Percentiles rank a stretch among this genome's conserved stretches.
Conservation (phyloP, 2,329 filamentous ascomycete genomes). For the Colletotrichum sp. region DNA sequence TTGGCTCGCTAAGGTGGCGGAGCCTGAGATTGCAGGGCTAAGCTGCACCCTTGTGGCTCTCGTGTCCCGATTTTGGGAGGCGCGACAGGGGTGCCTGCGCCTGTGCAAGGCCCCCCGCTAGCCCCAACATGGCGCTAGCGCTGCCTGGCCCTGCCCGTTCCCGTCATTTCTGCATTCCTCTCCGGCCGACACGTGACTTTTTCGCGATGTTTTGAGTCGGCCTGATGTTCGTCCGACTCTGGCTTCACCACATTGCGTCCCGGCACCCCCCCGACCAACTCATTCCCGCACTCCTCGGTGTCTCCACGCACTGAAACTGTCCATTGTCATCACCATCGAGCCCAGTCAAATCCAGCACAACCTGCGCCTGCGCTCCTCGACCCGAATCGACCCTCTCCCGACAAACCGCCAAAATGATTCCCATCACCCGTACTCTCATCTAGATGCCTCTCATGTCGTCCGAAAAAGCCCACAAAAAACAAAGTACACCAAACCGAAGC, state of each 20-base stretch:
- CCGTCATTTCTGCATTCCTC: constrained; percentile 7
- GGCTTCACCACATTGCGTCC: constrained; percentile 18
- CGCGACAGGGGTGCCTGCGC: not conserved
- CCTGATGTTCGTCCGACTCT: constrained; percentile 14
- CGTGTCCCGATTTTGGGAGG: constrained; percentile 10
- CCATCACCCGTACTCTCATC: not conserved
- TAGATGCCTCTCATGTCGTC: constrained; percentile 17
- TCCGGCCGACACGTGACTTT: constrained; percentile 9
- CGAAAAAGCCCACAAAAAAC: not conserved
- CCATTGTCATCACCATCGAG: constrained; percentile 18
- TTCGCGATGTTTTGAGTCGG: constrained; percentile 15
- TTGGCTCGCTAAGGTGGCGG: constrained; percentile 20
- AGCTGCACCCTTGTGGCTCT: not conserved
- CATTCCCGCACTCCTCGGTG: constrained; percentile 19
- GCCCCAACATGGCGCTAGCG: not conserved
- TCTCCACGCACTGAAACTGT: constrained; percentile 21
- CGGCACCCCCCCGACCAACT: constrained; percentile 18
- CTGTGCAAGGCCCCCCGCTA: not conserved
- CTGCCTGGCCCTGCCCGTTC: not conserved
- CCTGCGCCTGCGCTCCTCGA: not conserved
- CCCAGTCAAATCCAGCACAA: not conserved
- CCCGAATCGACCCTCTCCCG: not conserved
- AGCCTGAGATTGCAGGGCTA: not conserved
- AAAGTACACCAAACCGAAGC: not conserved
- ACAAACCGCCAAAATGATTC: not conserved